phyloP scores from a whole-genome alignment of 2,329 filamentous ascomycete species.

The Scedosporium apiospermum region DNA sequence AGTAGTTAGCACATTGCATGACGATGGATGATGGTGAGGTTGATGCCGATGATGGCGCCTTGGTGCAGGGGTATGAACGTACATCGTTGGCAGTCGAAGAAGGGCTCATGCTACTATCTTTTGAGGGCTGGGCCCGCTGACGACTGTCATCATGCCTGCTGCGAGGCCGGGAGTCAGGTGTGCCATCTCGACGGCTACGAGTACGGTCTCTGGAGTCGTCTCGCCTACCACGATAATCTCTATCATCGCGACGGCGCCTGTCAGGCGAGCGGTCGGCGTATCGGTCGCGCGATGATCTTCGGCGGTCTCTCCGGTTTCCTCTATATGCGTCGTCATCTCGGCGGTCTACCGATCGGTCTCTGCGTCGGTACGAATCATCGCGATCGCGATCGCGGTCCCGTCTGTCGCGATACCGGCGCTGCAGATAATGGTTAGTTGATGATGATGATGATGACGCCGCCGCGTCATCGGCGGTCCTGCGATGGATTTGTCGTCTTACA shows the following conservation, averaged over 20 bases:
- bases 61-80: slow-evolving; percentile 20
- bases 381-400: slow-evolving; percentile 37
- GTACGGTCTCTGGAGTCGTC: slow-evolving; percentile 63
- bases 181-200: slow-evolving; percentile 56
- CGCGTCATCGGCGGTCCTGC: slow-evolving; percentile 2
- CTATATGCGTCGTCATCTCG: slow-evolving; percentile 58
- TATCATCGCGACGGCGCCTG: slow-evolving; percentile 50
- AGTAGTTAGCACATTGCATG: neutral
- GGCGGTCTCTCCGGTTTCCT: slow-evolving; percentile 45
- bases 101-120: slow-evolving; percentile 31
- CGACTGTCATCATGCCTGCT: slow-evolving; percentile 57
- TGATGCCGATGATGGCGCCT: neutral
- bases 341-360: slow-evolving; percentile 61
- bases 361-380: slow-evolving; percentile 46
- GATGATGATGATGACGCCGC: slow-evolving; percentile 12
- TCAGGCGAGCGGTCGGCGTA: slow-evolving; percentile 48
- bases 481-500: slow-evolving; percentile 34
- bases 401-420: slow-evolving; percentile 48
- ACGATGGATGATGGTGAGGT: neutral
- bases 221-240: slow-evolving; percentile 57
- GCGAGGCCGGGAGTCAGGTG: slow-evolving; percentile 60
- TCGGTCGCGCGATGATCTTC: slow-evolving; percentile 55
- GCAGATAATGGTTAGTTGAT: slow-evolving; percentile 31
- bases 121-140: slow-evolving; percentile 38
- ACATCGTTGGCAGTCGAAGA: slow-evolving; percentile 45